Evolutionary conservation across 2,329 filamentous ascomycete genomes (phyloP), one percentile per base, ranked within the genome.

Genomic region (Fonsecaea nubica): DNA sequence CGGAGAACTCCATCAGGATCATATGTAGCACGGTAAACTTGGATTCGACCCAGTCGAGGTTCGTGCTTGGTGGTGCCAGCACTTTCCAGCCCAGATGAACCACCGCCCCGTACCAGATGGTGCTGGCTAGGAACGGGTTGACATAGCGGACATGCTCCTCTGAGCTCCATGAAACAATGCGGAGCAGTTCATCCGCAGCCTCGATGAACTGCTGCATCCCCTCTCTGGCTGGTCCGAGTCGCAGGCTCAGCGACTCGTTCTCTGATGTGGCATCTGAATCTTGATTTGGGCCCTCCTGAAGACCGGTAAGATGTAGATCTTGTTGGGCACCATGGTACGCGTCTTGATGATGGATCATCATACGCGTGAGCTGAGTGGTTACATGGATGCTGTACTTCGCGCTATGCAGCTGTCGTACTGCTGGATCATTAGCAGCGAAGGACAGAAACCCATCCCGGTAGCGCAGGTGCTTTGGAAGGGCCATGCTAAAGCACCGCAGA

Each of bases 121-220:
- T 76, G 69, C 72, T 77, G 10, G 67, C 65, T 18, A 77, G 70
- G 52, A 77, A 77, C 4, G 76, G 75, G 58, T 77, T 77, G 18
- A 77, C 73, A 66, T 75, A 74, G 25, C 66, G 69, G 42, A 74
- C 66, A 63, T 77, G 74, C n/a, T 75, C 71, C 2, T 72, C 69
- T 9, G 69, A 69, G 66, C 74, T 75, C 42, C 70, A 72, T 15
- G 71, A 70, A 10, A 76, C 71, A 2, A 76, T 71, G 2, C 68
- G 65, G 5, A 76, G 58, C 56, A 76, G 74, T 58, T 74, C 72
- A 58, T 75, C 72, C 1, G 75, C 72, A 0, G 75, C 75, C 48
- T 73, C 68, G 58, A 77, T 74, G 67, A 75, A 77, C 53, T 75
- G 71, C 32, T 61, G 58, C 13, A 61, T 33, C 4, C 58, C 58